Conservation (phyloP, 225 moss, liverwort and hornwort species). For the Antitrichia curtipendula region DNA sequence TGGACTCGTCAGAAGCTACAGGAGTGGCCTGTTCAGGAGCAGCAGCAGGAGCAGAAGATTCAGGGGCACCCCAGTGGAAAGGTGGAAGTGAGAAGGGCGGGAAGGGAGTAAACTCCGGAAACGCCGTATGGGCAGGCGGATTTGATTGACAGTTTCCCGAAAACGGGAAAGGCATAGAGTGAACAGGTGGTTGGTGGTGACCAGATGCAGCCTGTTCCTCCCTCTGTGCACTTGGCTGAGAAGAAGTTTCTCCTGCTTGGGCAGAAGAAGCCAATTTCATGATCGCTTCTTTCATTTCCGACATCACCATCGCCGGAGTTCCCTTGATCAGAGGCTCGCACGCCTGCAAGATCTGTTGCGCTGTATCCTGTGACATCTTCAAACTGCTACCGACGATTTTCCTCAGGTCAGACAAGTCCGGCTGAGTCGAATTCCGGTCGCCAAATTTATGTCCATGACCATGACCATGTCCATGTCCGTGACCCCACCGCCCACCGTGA, state of each 20-base stretch:
- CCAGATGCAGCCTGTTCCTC: not conserved
- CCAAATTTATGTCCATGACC: not conserved
- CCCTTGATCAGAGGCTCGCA: conserved; percentile 29
- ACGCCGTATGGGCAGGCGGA: not conserved
- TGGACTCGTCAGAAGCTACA: not conserved
- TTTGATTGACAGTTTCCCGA: not conserved
- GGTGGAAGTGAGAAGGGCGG: not conserved
- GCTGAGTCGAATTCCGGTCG: not conserved
- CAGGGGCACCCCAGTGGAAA: not conserved
- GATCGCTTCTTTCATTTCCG: conserved; percentile 17
- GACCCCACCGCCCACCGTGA: conserved; percentile 15
- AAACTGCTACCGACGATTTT: conserved; percentile 10
- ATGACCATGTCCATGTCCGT: not conserved
- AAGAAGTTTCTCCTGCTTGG: not conserved
- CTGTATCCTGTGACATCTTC: conserved; percentile 39
- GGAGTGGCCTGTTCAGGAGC: not conserved
- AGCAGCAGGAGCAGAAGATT: not conserved
- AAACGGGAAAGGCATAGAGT: not conserved
- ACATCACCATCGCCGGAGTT: conserved; percentile 11
- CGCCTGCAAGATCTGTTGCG: conserved; percentile 18
- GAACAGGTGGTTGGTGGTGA: not conserved
- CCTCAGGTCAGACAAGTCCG: conserved; percentile 4
- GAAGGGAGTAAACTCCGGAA: not conserved
- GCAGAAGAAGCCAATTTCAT: conserved; percentile 11
- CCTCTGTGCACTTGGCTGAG: not conserved